Percentiles rank a stretch among this genome's conserved stretches.
These are phyloP conservation scores for Quambalaria eucalypti DNA, from an alignment of 1,284 basidiomycete species.

Conservation along the genomic window DNA sequence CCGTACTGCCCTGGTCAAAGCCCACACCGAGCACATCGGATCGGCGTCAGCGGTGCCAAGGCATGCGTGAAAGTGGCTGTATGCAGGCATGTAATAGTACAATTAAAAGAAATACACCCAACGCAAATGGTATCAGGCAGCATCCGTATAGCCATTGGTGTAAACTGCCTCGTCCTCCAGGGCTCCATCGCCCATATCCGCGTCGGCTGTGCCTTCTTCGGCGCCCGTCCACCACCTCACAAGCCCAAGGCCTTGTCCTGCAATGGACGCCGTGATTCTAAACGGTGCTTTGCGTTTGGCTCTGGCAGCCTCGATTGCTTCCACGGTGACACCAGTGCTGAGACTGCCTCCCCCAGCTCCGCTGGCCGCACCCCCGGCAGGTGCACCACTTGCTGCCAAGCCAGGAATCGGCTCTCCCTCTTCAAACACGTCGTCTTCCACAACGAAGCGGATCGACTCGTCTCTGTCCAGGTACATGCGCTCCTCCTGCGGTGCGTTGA, in stretches of 20 bases:
- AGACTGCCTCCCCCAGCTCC: background rate
- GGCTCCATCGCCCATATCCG: background rate
- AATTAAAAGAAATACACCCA: no score
- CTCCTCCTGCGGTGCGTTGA: conserved; percentile 49
- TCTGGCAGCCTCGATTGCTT: background rate
- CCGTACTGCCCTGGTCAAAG: no score
- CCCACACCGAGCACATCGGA: no score
- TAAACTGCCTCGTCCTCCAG: no score
- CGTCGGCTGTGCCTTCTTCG: background rate
- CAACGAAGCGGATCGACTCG: conserved; percentile 75
- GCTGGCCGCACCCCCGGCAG: background rate
- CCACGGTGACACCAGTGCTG: background rate
- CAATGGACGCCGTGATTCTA: conserved; percentile 66
- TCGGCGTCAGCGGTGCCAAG: no score
- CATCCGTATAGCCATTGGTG: no score
- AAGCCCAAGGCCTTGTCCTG: conserved; percentile 74
- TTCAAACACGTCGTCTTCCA: conserved; percentile 79
- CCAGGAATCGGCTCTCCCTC: conserved; percentile 78
- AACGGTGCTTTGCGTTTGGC: conserved; percentile 1
- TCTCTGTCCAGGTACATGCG: conserved; percentile 77
- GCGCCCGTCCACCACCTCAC: conserved; percentile 54
- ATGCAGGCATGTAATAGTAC: no score
- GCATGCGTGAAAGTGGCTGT: no score
- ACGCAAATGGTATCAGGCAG: no score
- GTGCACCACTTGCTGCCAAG: background rate